Conservation (phyloP, 2,329 filamentous ascomycete species). For the Aspergillus viridinutans region DNA sequence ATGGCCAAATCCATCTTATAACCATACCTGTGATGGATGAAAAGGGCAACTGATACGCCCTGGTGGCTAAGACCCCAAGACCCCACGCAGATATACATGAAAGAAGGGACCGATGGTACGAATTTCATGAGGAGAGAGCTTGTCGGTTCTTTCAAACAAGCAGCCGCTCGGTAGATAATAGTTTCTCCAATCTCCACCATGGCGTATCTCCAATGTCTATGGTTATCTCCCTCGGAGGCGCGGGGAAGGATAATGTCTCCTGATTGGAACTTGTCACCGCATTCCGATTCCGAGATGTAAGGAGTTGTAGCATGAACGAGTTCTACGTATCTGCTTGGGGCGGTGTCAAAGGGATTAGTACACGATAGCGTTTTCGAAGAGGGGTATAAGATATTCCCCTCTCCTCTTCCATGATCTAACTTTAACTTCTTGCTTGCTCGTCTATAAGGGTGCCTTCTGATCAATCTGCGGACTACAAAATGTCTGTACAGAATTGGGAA, state of each 20-base stretch:
- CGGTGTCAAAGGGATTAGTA: background rate
- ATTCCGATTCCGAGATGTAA: background rate
- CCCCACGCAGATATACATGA: background rate
- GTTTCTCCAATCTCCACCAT: background rate
- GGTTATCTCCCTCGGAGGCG: background rate
- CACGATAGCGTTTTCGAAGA: background rate
- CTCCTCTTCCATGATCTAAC: background rate
- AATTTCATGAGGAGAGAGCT: background rate
- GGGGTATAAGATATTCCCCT: background rate
- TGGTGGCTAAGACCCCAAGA: background rate
- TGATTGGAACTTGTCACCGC: background rate
- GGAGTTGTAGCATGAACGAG: background rate
- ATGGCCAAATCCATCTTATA: background rate
- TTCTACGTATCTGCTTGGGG: background rate
- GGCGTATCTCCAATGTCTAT: background rate
- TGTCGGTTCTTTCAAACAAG: background rate
- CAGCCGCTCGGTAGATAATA: background rate
- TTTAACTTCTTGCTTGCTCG: background rate
- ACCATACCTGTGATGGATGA: background rate
- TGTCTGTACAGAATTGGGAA: slow-evolving; percentile 23
- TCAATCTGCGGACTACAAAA: background rate
- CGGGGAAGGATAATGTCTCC: background rate
- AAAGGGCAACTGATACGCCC: background rate
- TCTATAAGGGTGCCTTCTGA: background rate
- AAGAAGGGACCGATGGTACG: background rate